A percentile compares a stretch with the other conserved stretches of the same genome.
Evolutionary conservation across 257 asterid species (phyloP).

Genomic region (Ophiorrhiza pumila): DNA sequence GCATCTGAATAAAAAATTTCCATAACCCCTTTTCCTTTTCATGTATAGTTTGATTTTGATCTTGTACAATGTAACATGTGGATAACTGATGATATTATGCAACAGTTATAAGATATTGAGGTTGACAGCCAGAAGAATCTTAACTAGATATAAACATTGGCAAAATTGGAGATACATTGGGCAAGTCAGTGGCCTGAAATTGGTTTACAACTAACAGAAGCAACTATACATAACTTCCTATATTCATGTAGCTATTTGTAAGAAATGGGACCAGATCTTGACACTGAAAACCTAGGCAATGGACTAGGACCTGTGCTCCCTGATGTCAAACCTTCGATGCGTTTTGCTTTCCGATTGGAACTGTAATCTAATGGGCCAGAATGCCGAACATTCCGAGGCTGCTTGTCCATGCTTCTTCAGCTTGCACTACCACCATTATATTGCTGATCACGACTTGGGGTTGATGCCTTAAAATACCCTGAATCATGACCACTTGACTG

Average conservation of each 20-base stretch:
- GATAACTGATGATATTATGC: background rate
- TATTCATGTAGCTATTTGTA: constrained; percentile 44
- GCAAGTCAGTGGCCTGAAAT: background rate
- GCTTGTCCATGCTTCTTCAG: constrained; percentile 48
- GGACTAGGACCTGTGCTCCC: constrained; percentile 88
- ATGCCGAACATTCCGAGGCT: constrained; percentile 52
- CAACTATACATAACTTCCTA: constrained; percentile 34
- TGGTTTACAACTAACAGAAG: constrained; percentile 12
- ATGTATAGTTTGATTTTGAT: too few relatives aligned
- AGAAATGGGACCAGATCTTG: constrained; percentile 91
- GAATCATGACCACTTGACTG: constrained; percentile 49
- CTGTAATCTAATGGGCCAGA: constrained; percentile 94
- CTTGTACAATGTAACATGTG: too few relatives aligned
- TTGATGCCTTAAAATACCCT: constrained; percentile 56
- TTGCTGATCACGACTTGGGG: constrained; percentile 55
- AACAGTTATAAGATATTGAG: background rate
- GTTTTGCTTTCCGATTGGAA: constrained; percentile 57
- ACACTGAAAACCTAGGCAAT: constrained; percentile 86
- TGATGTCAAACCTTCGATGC: constrained; percentile 75
- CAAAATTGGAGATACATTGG: constrained; percentile 9
- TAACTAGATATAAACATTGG: constrained; percentile 4
- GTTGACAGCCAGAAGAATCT: background rate
- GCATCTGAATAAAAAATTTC: too few relatives aligned
- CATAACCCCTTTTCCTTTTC: too few relatives aligned
- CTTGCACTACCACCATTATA: constrained; percentile 47